Base-by-base conservation (phyloP, 75 land plant genomes). In the Sequoiadendron giganteum region DNA sequence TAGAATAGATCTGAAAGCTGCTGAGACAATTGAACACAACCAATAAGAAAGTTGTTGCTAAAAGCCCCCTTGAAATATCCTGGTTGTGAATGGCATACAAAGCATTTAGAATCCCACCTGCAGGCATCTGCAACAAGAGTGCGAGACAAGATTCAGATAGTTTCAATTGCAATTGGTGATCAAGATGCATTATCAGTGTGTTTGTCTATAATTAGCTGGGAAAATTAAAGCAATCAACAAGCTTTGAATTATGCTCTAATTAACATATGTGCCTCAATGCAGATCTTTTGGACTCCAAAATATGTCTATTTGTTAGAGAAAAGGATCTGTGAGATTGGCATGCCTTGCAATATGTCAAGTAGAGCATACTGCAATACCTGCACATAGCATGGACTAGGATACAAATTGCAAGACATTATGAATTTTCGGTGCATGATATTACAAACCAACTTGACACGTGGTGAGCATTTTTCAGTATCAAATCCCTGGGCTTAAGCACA, bases 1-100 rank as follows among this genome's bases (percentile, higher is more conserved):
- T 94, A 7, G 95, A 92, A 86, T 92, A 94, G 54, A 94, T 95
- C 86, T 95, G 95, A 89, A 95, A 95, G 56, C 90, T 88, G 90
- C 95, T 91, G 43, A 94, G 85, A 39, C 92, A 92, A 89, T 92
- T 92, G 72, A 92, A 86, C 42, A 95, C 89, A 19, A 95, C 92
- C 30, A 94, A 82, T 49, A 95, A 85, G 90, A 90, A 94, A 40
- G 93, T 93, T n/a, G 86, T 79, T 40, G 92, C 93, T 0, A 95
- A 87, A 28, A 94, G 88, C 9, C 48, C 88, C 39, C 86, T 48
- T 5, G 93, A 87, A 56, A 88, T 91, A 72, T 89, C 88, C 40
- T 90, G 88, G 84, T 39, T 87, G 85, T 94, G 93, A 76, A 90
- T 88, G 16, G 86, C 75, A 54, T 88, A 92, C 38, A 94, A 72